phyloP scores from a whole-genome alignment of 352 stramenopile genomes.

The Pythium oligandrum region DNA sequence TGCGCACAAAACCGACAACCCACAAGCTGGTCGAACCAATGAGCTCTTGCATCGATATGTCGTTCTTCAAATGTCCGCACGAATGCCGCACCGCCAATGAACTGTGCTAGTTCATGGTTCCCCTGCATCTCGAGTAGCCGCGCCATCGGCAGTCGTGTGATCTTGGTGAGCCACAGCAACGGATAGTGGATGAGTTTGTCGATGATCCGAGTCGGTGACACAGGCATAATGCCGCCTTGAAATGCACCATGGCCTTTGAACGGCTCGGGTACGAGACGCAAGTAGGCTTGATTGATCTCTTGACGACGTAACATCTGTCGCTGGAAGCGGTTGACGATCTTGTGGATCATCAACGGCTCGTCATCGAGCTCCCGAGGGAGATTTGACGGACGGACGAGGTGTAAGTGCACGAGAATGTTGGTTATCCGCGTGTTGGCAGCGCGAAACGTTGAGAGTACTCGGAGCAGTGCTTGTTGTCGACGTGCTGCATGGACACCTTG shows the following conservation, averaged over 20 bases:
- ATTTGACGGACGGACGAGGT: slow-evolving; percentile 51
- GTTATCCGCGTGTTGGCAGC: slow-evolving; percentile 65
- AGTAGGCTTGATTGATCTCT: slow-evolving; percentile 48
- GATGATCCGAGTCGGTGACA: slow-evolving; percentile 48
- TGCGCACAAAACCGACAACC: slow-evolving; percentile 55
- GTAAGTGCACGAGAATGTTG: slow-evolving; percentile 63
- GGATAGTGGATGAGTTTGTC: slow-evolving; percentile 68
- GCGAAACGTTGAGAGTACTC: slow-evolving; percentile 42
- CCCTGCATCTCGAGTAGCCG: slow-evolving; percentile 48
- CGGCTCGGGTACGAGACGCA: slow-evolving; percentile 39
- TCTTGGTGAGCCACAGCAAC: slow-evolving; percentile 42
- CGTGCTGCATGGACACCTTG: slow-evolving; percentile 64
- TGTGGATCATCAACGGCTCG: slow-evolving; percentile 55
- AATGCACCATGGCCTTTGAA: slow-evolving; percentile 42
- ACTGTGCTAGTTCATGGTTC: slow-evolving; percentile 35
- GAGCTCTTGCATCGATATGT: slow-evolving; percentile 39
- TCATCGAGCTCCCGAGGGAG: slow-evolving; percentile 45
- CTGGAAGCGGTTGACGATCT: slow-evolving; percentile 49
- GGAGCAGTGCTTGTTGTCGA: slow-evolving; percentile 48
- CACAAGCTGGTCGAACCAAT: slow-evolving; percentile 54
- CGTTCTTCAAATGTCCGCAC: slow-evolving; percentile 65
- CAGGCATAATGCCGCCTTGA: slow-evolving; percentile 32
- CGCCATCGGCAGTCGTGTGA: slow-evolving; percentile 47
- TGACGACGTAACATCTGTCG: slow-evolving; percentile 37
- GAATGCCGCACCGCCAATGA: slow-evolving; percentile 65